Evolutionary conservation across 2,329 filamentous ascomycete species (phyloP).

Genomic region (Hypocrella siamensis): DNA sequence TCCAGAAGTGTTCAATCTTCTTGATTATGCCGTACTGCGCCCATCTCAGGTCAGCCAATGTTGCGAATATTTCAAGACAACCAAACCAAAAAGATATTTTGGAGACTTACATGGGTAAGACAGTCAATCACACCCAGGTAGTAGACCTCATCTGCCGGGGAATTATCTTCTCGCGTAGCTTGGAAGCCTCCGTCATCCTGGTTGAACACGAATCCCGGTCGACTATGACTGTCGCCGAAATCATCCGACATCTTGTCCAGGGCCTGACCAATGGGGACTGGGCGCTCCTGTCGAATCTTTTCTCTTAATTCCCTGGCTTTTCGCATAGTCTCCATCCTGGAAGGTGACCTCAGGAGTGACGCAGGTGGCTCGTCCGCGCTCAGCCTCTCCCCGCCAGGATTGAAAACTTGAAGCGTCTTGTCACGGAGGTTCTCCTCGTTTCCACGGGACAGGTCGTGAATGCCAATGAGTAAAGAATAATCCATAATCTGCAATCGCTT

Average conservation of each 20-base stretch:
- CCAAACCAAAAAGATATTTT: too few relatives aligned
- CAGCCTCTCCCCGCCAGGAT: slow-evolving; percentile 57
- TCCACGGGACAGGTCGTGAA: slow-evolving; percentile 77
- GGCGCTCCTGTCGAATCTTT: slow-evolving; percentile 83
- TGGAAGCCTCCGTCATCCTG: slow-evolving; percentile 85
- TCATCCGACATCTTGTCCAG: slow-evolving; percentile 81
- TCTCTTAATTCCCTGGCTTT: slow-evolving; percentile 84
- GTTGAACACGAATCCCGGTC: slow-evolving; percentile 68
- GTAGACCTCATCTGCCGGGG: slow-evolving; percentile 80
- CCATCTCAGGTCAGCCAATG: slow-evolving; percentile 2
- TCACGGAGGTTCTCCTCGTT: slow-evolving; percentile 87
- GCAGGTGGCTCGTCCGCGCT: slow-evolving; percentile 44
- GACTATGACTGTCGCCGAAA: slow-evolving; percentile 57
- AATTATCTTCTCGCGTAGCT: slow-evolving; percentile 82
- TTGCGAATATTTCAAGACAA: too few relatives aligned
- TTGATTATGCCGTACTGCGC: slow-evolving; percentile 80
- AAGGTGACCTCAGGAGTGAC: slow-evolving; percentile 73
- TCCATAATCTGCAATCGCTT: slow-evolving; percentile 95
- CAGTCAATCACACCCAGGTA: slow-evolving; percentile 98
- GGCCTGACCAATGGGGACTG: slow-evolving; percentile 78
- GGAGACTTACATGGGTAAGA: slow-evolving; percentile 84
- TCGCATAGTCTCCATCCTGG: slow-evolving; percentile 77
- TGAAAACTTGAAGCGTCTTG: slow-evolving; percentile 88
- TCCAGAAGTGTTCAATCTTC: slow-evolving; percentile 93
- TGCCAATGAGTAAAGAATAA: slow-evolving; percentile 87